These are phyloP conservation scores for Gnomoniopsis sp. DNA, from an alignment of 2,329 filamentous ascomycete genomes.

Conservation along the genomic window DNA sequence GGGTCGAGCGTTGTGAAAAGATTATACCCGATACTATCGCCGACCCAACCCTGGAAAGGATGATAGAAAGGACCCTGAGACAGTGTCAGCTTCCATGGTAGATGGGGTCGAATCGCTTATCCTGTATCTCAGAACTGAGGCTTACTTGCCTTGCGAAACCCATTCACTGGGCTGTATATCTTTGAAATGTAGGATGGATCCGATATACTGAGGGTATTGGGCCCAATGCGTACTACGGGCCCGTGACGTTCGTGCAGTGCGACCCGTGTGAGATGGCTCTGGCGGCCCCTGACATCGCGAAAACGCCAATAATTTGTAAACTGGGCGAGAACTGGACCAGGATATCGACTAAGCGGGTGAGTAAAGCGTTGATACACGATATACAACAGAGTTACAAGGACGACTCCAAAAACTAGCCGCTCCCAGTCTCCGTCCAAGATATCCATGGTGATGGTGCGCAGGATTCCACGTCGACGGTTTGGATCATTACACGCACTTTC, in stretches of 20 bases:
- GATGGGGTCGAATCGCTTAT: no score
- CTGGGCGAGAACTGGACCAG: not conserved
- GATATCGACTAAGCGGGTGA: not conserved
- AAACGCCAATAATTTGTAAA: not conserved
- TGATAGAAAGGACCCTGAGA: not conserved
- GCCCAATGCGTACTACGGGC: not conserved
- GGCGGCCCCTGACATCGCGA: not conserved
- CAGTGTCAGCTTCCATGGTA: not conserved
- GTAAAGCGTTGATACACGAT: not conserved
- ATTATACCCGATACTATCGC: constrained; percentile 4
- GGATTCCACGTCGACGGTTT: no score
- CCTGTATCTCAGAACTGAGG: no score
- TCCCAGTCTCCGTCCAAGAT: no score
- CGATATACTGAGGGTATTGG: not conserved
- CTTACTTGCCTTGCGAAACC: not conserved
- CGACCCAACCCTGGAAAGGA: constrained; percentile 3
- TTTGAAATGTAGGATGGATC: not conserved
- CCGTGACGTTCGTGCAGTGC: not conserved
- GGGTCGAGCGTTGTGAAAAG: constrained; percentile 10
- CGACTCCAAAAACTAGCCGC: not conserved
- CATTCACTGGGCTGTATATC: not conserved
- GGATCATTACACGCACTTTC: no score
- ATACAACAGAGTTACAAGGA: not conserved
- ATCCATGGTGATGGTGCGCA: no score
- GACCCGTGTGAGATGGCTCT: not conserved